Percentiles rank a stretch among this genome's conserved stretches.
phyloP scores from a whole-genome alignment of 768 basidiomycete species.

The Megacollybia marginata region DNA sequence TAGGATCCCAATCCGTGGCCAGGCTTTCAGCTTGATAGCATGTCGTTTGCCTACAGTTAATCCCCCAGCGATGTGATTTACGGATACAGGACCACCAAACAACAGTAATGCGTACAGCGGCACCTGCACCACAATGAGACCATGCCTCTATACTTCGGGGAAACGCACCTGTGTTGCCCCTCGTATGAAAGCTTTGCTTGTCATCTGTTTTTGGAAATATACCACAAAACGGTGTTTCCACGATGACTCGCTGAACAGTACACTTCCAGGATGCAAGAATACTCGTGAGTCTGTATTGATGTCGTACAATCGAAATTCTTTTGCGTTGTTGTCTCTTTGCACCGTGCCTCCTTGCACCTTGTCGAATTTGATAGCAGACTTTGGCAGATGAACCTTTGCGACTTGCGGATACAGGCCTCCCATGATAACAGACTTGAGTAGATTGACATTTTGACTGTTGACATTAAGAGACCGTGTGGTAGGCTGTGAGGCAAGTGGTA shows the following conservation, averaged over 20 bases:
- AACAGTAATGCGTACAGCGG: conserved; percentile 81
- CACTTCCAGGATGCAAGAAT: conserved; percentile 78
- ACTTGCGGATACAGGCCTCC: conserved; percentile 86
- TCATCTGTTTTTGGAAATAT: conserved; percentile 79
- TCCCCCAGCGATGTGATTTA: conserved; percentile 79
- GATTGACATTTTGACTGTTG: conserved; percentile 59
- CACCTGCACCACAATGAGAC: conserved; percentile 36
- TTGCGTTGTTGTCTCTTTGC: conserved; percentile 77
- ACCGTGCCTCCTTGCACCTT: conserved; percentile 78
- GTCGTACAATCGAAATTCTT: conserved; percentile 81
- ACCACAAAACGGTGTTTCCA: conserved; percentile 78
- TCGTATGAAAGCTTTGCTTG: conserved; percentile 77
- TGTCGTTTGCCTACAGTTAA: conserved; percentile 51
- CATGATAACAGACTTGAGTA: conserved; percentile 78
- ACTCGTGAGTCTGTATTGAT: conserved; percentile 50
- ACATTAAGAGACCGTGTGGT: conserved; percentile 47
- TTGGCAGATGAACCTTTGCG: conserved; percentile 68
- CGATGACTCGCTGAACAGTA: conserved; percentile 62
- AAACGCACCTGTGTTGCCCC: conserved; percentile 76
- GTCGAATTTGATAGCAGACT: conserved; percentile 74
- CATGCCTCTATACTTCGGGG: not conserved
- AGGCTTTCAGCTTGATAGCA: conserved; percentile 61
- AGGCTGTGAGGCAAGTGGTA: conserved; percentile 39
- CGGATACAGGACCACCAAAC: conserved; percentile 73
- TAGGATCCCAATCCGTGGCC: conserved; percentile 87